phyloP scores from a whole-genome alignment of 805 yeast genomes.

The Schizosaccharomyces octosporus region DNA sequence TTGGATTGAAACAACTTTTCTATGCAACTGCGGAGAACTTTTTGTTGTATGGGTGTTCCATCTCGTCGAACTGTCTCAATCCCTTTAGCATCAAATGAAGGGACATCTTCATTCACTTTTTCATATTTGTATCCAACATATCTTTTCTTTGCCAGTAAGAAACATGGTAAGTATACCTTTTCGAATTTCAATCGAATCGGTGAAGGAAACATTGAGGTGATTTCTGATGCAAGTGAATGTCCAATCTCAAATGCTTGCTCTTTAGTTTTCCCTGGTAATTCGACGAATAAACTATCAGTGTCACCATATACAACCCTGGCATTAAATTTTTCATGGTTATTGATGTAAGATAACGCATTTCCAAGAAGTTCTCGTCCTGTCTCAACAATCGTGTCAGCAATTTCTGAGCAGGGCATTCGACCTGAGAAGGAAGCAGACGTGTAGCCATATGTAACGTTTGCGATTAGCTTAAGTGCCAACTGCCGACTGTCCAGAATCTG shows the following conservation, averaged over 20 bases:
- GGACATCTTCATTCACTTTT: constrained; percentile 16
- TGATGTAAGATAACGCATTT: constrained; percentile 41
- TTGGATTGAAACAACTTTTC: constrained; percentile 44
- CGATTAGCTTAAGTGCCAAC: constrained; percentile 64
- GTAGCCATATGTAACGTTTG: constrained; percentile 91
- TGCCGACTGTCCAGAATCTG: constrained; percentile 53
- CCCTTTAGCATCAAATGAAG: constrained; percentile 84
- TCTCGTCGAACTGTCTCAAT: constrained; percentile 86
- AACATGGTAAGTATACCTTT: constrained; percentile 72
- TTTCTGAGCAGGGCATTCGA: constrained; percentile 86
- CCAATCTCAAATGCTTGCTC: constrained; percentile 63
- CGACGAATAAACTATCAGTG: constrained; percentile 80
- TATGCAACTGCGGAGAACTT: constrained; percentile 47
- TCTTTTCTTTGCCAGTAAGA: constrained; percentile 63
- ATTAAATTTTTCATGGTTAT: constrained; percentile 35
- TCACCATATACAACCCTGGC: constrained; percentile 93
- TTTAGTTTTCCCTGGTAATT: constrained; percentile 58
- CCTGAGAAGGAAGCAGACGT: constrained; percentile 89
- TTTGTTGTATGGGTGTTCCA: constrained; percentile 80
- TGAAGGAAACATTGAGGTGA: constrained; percentile 46
- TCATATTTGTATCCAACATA: constrained; percentile 77
- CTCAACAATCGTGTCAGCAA: constrained; percentile 84
- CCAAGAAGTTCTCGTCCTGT: constrained; percentile 70
- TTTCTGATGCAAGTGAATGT: constrained; percentile 32
- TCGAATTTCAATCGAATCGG: constrained; percentile 75